Base-by-base conservation (phyloP, 257 asterid genomes). In the Solanum okadae region DNA sequence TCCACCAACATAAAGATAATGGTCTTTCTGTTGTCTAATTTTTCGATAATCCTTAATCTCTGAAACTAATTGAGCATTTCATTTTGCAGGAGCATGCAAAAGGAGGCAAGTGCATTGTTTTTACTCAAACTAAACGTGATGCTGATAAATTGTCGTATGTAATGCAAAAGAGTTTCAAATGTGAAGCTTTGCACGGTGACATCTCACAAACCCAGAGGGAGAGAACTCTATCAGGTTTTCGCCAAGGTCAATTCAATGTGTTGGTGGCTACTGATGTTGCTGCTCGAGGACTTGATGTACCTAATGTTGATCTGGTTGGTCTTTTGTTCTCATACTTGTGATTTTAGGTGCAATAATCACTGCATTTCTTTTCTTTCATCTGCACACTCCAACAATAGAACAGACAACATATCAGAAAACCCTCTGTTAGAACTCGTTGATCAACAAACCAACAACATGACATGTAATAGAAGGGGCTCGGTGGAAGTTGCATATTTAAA, bases 261-360 rank as follows among this genome's bases (percentile, higher is more conserved):
- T 93, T 97, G 75, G 98, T 97, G 81, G 98, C 99, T 79, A 97
- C 99, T 87, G 99, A 97, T 90, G 98, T 97, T 52, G 99, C 98
- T 88, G 98, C 99, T 7, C 99, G 99, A 52, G 99, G 99, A 52
- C 98, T 97, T 68, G 99, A 97, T 85, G 98, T 97, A 31, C 99
- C 99, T 88, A 97, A 97, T 90, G 99, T 97, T 87, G 99, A 97
- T 92, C 95, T 96, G 95, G 99, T 96, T 76, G 89, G 92, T 92
- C 75, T 83, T 87, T 88, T 49, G 56, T 38, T 82, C 65, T 72
- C 18, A 14, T 42, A 40, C 22, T 85, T 71, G 72, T 29, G 63
- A 44, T 31, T 25, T 37, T 46, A 22, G 3, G 27, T 79, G 18
- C 5, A 44, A 79, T 79, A 27, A 78, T 25, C 65, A 6, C 31